phyloP scores from a whole-genome alignment of 192 early-diverging fungal species.

The Coemansia sp. region DNA sequence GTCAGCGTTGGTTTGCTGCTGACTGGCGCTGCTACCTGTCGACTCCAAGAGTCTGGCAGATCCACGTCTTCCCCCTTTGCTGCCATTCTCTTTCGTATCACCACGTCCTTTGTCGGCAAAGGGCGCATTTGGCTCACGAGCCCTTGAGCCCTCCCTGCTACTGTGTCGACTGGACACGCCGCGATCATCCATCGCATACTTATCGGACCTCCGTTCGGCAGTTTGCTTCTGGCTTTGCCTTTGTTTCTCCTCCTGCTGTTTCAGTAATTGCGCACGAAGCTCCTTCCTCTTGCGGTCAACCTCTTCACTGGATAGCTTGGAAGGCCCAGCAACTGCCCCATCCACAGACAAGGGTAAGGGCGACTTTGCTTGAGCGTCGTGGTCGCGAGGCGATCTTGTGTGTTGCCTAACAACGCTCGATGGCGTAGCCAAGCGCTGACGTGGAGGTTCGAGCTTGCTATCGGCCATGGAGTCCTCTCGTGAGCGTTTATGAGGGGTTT shows the following conservation, averaged over 20 bases:
- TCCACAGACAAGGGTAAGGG: neutral
- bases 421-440: constrained; percentile 19
- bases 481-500: constrained; percentile 13
- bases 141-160: constrained; percentile 11
- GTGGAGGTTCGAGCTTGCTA: constrained; percentile 17
- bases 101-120: neutral
- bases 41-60: neutral
- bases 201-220: neutral
- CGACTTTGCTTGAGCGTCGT: neutral
- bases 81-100: constrained; percentile 1
- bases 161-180: constrained; percentile 15
- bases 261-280: constrained; percentile 43
- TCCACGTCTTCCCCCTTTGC: constrained; percentile 1
- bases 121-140: constrained; percentile 2
- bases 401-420: neutral
- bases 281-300: constrained; percentile 38
- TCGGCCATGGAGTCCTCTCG: constrained; percentile 17
- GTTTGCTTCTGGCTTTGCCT: constrained; percentile 14
- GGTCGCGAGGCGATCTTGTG: neutral
- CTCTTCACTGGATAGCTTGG: constrained; percentile 31
- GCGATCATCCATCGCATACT: constrained; percentile 8
- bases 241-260: constrained; percentile 50
- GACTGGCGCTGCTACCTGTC: neutral
- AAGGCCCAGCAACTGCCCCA: neutral
- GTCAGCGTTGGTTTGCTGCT: constrained; percentile 4